These are phyloP conservation scores for Decorospora gaudefroyi DNA, from an alignment of 2,329 filamentous ascomycete genomes.

Conservation along the genomic window DNA sequence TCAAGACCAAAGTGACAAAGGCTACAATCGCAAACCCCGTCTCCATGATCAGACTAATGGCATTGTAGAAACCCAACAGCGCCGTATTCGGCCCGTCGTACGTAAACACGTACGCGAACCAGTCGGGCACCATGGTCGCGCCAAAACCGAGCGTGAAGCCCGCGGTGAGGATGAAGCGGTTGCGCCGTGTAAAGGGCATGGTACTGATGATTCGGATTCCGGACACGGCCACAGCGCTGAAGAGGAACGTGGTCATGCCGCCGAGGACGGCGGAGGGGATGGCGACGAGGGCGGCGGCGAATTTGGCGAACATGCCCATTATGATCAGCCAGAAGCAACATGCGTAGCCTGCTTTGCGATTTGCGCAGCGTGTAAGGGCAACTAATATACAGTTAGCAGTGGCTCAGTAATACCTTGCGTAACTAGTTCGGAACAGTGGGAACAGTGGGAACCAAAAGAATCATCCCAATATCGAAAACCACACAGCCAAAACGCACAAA, in stretches of 20 bases:
- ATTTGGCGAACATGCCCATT: constrained; percentile 83
- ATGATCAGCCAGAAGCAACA: constrained; percentile 76
- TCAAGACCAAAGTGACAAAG: constrained; percentile 72
- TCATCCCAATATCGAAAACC: too few species aligned
- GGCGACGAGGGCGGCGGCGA: constrained; percentile 75
- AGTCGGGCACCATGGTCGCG: constrained; percentile 57
- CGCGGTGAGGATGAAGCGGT: constrained; percentile 79
- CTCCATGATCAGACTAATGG: constrained; percentile 56
- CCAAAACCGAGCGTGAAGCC: constrained; percentile 72
- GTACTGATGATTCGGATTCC: constrained; percentile 76
- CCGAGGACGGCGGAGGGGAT: constrained; percentile 64
- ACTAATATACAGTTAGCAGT: too few species aligned
- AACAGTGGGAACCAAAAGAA: too few species aligned
- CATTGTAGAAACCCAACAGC: constrained; percentile 74
- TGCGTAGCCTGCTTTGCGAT: constrained; percentile 77
- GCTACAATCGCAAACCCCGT: constrained; percentile 74
- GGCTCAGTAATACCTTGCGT: too few species aligned
- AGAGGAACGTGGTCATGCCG: constrained; percentile 73
- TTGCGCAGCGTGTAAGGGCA: constrained; percentile 78
- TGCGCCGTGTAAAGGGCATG: constrained; percentile 75
- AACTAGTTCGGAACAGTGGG: too few species aligned
- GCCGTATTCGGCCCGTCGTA: constrained; percentile 70
- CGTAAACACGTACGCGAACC: constrained; percentile 73
- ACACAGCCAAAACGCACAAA: too few species aligned
- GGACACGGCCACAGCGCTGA: constrained; percentile 74